phyloP scores from a whole-genome alignment of 2,329 filamentous ascomycete genomes.

The Hypoxylon sp. region DNA sequence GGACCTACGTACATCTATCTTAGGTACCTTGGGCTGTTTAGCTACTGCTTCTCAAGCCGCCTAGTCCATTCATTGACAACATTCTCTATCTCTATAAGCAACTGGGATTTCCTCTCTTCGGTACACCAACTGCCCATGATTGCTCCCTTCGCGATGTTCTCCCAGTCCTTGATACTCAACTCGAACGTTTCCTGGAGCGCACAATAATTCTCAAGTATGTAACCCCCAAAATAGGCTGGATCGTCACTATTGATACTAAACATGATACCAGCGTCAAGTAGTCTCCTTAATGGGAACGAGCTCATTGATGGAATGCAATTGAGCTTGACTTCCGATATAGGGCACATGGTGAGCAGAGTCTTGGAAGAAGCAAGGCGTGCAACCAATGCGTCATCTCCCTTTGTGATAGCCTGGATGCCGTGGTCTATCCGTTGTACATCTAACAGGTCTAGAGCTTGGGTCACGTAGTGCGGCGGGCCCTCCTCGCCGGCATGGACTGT shows the following conservation, averaged over 20 bases:
- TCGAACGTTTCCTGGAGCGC: slow-evolving; percentile 80
- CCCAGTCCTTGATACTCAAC: slow-evolving; percentile 76
- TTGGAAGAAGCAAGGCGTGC: slow-evolving; percentile 68
- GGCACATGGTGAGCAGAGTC: slow-evolving; percentile 79
- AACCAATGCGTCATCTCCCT: slow-evolving; percentile 71
- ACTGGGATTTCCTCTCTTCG: slow-evolving; percentile 71
- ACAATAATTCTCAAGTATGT: slow-evolving; percentile 81
- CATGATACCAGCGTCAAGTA: slow-evolving; percentile 73
- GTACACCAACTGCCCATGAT: slow-evolving; percentile 80
- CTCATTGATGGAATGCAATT: slow-evolving; percentile 67
- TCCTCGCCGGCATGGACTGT: slow-evolving; percentile 85
- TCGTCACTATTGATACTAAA: slow-evolving; percentile 84
- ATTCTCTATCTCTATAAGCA: slow-evolving; percentile 64
- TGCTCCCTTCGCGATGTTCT: slow-evolving; percentile 70
- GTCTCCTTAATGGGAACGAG: slow-evolving; percentile 72
- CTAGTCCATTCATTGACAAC: slow-evolving; percentile 52
- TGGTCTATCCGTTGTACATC: slow-evolving; percentile 80
- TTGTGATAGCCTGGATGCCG: slow-evolving; percentile 72
- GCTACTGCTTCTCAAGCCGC: slow-evolving; percentile 6
- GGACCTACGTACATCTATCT: neutral
- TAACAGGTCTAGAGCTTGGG: slow-evolving; percentile 72
- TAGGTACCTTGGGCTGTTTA: neutral
- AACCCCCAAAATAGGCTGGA: slow-evolving; percentile 82
- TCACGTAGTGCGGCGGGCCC: slow-evolving; percentile 76
- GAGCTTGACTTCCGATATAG: slow-evolving; percentile 78